phyloP scores from a whole-genome alignment of 805 yeast genomes.

The Pichia deserticola region DNA sequence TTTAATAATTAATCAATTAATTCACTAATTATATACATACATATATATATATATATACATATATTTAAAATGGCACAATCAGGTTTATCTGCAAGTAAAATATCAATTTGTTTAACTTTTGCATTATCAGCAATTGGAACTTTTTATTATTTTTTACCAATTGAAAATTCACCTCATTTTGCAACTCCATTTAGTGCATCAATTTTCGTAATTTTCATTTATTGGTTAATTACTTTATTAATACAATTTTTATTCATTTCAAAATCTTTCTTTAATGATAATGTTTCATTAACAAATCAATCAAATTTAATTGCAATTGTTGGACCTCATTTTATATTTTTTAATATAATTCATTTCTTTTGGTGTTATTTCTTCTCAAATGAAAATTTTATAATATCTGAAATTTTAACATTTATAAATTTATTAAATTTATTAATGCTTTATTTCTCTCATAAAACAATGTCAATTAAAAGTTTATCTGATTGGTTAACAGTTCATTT shows the following conservation, averaged over 20 bases:
- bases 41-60: too few relatives aligned
- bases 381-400: constrained; percentile 52
- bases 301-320: constrained; percentile 32
- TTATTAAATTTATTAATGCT: constrained; percentile 50
- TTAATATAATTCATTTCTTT: constrained; percentile 50
- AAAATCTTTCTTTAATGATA: constrained; percentile 31
- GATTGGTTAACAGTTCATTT: constrained; percentile 56
- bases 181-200: constrained; percentile 68
- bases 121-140: constrained; percentile 46
- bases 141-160: constrained; percentile 45
- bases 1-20: too few relatives aligned
- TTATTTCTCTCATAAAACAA: constrained; percentile 56
- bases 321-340: constrained; percentile 56
- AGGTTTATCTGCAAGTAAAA: constrained; percentile 21
- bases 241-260: constrained; percentile 46
- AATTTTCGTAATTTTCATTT: constrained; percentile 40
- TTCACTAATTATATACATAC: too few relatives aligned
- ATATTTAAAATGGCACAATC: constrained; percentile 4
- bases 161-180: constrained; percentile 33
- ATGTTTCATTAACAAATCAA: constrained; percentile 21
- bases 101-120: constrained; percentile 46
- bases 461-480: constrained; percentile 41
- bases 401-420: constrained; percentile 50
- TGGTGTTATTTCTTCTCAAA: constrained; percentile 61
- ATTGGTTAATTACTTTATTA: constrained; percentile 49